Conservation (phyloP, 495 filamentous ascomycete species). For the Hypoxylon trugodes region DNA sequence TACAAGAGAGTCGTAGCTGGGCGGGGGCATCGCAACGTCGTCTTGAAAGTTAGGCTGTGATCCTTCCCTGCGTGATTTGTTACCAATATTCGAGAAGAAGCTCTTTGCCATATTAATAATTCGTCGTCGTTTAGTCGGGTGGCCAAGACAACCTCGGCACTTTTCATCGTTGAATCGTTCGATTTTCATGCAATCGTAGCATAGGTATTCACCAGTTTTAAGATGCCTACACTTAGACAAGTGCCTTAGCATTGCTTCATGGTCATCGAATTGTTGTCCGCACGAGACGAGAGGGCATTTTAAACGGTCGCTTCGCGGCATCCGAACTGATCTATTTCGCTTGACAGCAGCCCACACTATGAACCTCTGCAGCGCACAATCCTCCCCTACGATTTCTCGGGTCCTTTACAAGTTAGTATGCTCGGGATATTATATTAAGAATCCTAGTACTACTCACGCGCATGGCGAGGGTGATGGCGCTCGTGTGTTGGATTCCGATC, state of each 20-base stretch:
- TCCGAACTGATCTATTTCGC: constrained; percentile 55
- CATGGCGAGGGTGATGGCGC: constrained; percentile 39
- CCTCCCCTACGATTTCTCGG: constrained; percentile 51
- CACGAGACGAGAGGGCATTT: constrained; percentile 56
- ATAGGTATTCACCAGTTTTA: constrained; percentile 55
- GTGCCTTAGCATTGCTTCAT: constrained; percentile 58
- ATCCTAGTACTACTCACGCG: constrained; percentile 42
- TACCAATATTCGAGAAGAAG: constrained; percentile 58
- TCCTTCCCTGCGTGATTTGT: constrained; percentile 44
- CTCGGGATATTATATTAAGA: background rate
- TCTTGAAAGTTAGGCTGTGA: constrained; percentile 30
- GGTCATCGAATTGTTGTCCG: constrained; percentile 50
- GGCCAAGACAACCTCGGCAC: constrained; percentile 55
- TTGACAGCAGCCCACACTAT: constrained; percentile 61
- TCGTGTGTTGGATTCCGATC: constrained; percentile 30
- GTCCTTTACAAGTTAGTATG: constrained; percentile 50
- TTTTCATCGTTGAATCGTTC: constrained; percentile 58
- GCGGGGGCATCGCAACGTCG: constrained; percentile 43
- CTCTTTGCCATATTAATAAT: constrained; percentile 58
- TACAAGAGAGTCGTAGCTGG: constrained; percentile 54
- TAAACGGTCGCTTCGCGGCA: constrained; percentile 50
- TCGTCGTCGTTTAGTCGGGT: constrained; percentile 56
- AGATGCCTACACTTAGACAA: constrained; percentile 52
- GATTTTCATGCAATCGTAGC: constrained; percentile 56
- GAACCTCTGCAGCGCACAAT: constrained; percentile 57